Conservation (phyloP, 1,284 basidiomycete genomes). For the Apiotrichum domesticum region DNA sequence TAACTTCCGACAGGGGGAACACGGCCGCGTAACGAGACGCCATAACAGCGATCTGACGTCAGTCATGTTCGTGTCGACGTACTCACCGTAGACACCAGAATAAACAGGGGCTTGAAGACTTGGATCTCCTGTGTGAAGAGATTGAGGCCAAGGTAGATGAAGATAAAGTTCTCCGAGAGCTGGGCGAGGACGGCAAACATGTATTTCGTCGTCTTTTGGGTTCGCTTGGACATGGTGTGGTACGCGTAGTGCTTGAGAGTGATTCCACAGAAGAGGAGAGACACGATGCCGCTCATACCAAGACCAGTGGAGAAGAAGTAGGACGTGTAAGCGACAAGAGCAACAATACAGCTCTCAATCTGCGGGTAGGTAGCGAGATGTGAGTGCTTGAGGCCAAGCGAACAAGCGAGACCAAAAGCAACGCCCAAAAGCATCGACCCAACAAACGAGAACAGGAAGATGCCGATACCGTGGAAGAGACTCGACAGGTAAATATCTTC, state of each 20-base stretch:
- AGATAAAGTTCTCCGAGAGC: conserved; percentile 98
- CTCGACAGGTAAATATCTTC: conserved; percentile 75
- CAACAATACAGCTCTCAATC: conserved; percentile 90
- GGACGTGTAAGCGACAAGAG: conserved; percentile 90
- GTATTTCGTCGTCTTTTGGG: conserved; percentile 92
- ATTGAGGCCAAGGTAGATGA: conserved; percentile 95
- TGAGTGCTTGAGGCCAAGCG: conserved; percentile 91
- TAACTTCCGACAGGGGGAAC: conserved; percentile 90
- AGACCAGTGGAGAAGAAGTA: conserved; percentile 98
- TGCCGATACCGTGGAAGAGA: conserved; percentile 89
- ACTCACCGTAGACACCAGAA: conserved; percentile 68
- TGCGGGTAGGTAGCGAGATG: conserved; percentile 77
- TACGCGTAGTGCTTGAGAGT: conserved; percentile 99
- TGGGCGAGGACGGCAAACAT: conserved; percentile 88
- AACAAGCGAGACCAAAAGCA: conserved; percentile 79
- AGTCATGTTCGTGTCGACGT: neutral
- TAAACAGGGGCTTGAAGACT: conserved; percentile 94
- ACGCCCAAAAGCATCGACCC: conserved; percentile 92
- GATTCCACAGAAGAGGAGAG: conserved; percentile 96
- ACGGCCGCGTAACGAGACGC: conserved; percentile 94
- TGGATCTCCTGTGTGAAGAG: conserved; percentile 84
- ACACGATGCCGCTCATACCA: conserved; percentile 95
- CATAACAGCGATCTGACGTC: conserved; percentile 65
- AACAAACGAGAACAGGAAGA: conserved; percentile 92
- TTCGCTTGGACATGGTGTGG: conserved; percentile 94